Evolutionary conservation across 2,329 filamentous ascomycete genomes (phyloP).

Genomic region (Ploettnerulaceae sp.): DNA sequence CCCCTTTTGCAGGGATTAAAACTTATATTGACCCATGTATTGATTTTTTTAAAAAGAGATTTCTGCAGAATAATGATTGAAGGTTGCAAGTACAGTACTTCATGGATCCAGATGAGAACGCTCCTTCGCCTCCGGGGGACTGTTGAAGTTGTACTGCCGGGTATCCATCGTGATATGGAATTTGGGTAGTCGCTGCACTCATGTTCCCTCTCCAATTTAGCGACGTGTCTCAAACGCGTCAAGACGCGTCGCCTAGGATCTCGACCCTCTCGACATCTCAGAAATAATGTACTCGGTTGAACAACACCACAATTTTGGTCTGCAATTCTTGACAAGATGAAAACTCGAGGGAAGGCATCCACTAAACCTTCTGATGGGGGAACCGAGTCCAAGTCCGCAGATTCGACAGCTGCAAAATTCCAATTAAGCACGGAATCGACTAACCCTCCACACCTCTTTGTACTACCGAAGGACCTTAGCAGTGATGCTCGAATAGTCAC

Average conservation of each 20-base stretch:
- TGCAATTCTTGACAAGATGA: slow-evolving; percentile 20
- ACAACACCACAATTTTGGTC: background rate
- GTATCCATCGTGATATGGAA: background rate
- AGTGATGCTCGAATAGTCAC: slow-evolving; percentile 53
- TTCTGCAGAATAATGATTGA: background rate
- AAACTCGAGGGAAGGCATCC: slow-evolving; percentile 28
- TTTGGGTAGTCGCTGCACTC: background rate
- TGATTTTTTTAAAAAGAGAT: background rate
- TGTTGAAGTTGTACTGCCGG: background rate
- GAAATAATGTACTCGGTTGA: background rate
- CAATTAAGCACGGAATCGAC: slow-evolving; percentile 31
- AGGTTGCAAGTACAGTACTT: too few species aligned
- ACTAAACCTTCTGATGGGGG: slow-evolving; percentile 22
- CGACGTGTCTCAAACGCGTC: slow-evolving; percentile 2
- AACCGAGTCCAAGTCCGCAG: slow-evolving; percentile 19
- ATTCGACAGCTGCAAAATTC: slow-evolving; percentile 29
- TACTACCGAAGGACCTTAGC: slow-evolving; percentile 53
- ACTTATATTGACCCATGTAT: slow-evolving; percentile 12
- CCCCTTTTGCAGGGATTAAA: slow-evolving; percentile 15
- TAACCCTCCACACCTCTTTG: slow-evolving; percentile 52
- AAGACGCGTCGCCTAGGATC: slow-evolving; percentile 3
- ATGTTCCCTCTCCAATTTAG: slow-evolving; percentile 1
- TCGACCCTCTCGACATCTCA: too few species aligned
- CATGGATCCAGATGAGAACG: too few species aligned
- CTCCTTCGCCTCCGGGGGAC: background rate